Evolutionary conservation across 169 alveolate species (phyloP).

Genomic region (Amoebophrya sp.): DNA sequence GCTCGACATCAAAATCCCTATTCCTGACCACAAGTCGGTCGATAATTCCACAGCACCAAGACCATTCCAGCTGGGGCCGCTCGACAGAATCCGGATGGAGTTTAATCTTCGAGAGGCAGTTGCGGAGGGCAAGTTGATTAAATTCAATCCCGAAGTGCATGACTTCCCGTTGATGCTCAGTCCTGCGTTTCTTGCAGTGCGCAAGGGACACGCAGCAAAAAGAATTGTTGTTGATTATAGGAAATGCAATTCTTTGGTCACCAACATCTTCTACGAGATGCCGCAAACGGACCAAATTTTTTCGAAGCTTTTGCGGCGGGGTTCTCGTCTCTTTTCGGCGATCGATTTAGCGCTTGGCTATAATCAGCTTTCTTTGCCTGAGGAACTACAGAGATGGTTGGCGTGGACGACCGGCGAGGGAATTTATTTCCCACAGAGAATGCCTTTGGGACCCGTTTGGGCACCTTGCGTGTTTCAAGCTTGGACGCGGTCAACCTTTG

Average conservation of each 20-base stretch:
- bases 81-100: neutral
- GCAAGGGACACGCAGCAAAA: neutral
- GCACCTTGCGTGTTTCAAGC: neutral
- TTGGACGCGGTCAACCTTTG: neutral
- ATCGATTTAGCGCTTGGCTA: neutral
- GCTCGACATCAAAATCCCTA: neutral
- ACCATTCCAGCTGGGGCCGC: neutral
- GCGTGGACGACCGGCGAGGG: neutral
- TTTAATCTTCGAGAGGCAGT: neutral
- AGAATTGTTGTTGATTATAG: neutral
- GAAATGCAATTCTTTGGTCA: neutral
- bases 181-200: neutral
- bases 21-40: neutral
- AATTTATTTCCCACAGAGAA: neutral
- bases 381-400: neutral
- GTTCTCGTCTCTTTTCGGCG: neutral
- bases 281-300: neutral
- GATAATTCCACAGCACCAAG: neutral
- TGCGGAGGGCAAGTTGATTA: neutral
- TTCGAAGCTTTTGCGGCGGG: neutral
- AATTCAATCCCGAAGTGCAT: neutral
- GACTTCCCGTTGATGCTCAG: neutral
- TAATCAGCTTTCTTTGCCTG: neutral
- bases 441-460: neutral
- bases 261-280: neutral